phyloP scores from a whole-genome alignment of 768 basidiomycete species.

The Phanerodontia chrysosporium region DNA sequence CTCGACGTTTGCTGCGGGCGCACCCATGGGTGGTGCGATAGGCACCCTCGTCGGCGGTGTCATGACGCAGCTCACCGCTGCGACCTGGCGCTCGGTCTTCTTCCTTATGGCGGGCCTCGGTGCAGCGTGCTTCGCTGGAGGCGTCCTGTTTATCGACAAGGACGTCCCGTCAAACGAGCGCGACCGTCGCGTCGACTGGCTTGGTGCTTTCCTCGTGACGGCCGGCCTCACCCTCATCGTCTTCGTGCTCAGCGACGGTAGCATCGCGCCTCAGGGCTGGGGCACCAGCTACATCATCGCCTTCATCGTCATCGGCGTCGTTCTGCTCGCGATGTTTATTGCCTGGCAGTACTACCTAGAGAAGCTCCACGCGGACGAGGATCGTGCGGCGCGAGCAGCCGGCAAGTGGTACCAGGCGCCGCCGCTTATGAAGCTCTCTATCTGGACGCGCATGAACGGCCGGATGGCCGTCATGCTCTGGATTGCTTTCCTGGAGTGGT shows the following conservation, averaged over 20 bases:
- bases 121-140: conserved; percentile 47
- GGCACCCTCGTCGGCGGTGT: conserved; percentile 72
- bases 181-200: conserved; percentile 63
- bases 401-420: conserved; percentile 39
- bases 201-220: conserved; percentile 66
- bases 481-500: conserved; percentile 65
- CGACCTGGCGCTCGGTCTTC: conserved; percentile 66
- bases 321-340: conserved; percentile 53
- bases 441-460: conserved; percentile 63
- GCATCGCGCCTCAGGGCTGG: conserved; percentile 59
- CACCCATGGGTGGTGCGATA: conserved; percentile 73
- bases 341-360: conserved; percentile 67
- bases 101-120: conserved; percentile 60
- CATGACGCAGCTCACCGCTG: conserved; percentile 47
- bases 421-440: conserved; percentile 58
- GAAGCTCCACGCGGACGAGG: conserved; percentile 16
- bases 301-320: conserved; percentile 56
- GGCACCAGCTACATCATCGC: conserved; percentile 64
- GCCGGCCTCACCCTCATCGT: conserved; percentile 64
- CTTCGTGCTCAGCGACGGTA: conserved; percentile 69
- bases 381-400: conserved; percentile 2
- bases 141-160: conserved; percentile 53
- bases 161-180: conserved; percentile 38
- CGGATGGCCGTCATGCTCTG: conserved; percentile 56
- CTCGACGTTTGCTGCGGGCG: conserved; percentile 80